Base-by-base conservation (phyloP, 352 stramenopile species). In the Phytopythium kandeliae region DNA sequence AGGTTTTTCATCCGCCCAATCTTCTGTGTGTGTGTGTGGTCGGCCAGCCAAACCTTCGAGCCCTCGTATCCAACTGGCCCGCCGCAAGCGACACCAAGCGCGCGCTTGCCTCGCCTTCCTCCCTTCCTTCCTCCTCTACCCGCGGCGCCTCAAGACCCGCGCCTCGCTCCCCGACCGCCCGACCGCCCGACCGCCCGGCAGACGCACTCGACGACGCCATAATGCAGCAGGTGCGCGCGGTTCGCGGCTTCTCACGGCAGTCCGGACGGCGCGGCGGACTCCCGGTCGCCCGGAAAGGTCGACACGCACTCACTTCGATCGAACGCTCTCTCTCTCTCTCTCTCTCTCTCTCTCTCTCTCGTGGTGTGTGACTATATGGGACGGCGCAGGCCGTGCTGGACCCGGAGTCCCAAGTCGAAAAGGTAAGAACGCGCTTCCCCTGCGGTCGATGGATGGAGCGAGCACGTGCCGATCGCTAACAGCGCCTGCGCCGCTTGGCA, bases 371-470 rank as follows among this genome's bases (percentile, higher is more conserved):
- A 4, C 6, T 16, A 17, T 25, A 28, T 35, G 28, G 5, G 2
- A 46, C 25, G 6, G 48, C 21, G 34, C 61, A 91, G 63, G 77
- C 76, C 33, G 78, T 91, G 22, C 54, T 91, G 30, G 74, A 91
- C 62, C 80, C 80, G 9, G 78, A 91, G 57, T 91, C 80, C 55
- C 80, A 91, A 55, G 78, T 91, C 48, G 80, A 91, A 58, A 91
- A 91, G 77, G 69, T 80, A 33, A 35, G 28, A 33, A 16, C 12
- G 36, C 22, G 19, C 5, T 9, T 9, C 12, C 30, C 15, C 19
- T 28, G 30, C 19, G 9, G 15, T 16, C 46, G 22, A 3, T 24
- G 1, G n/a, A n/a, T n/a, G 4, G 28, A 31, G 28, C 28, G 28
- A 9, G 9, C 4, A 10, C 28, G 4, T 31, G 28, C 9, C 9